Conservation (phyloP, 139 green algal genomes). For the Closterium sp. region DNA sequence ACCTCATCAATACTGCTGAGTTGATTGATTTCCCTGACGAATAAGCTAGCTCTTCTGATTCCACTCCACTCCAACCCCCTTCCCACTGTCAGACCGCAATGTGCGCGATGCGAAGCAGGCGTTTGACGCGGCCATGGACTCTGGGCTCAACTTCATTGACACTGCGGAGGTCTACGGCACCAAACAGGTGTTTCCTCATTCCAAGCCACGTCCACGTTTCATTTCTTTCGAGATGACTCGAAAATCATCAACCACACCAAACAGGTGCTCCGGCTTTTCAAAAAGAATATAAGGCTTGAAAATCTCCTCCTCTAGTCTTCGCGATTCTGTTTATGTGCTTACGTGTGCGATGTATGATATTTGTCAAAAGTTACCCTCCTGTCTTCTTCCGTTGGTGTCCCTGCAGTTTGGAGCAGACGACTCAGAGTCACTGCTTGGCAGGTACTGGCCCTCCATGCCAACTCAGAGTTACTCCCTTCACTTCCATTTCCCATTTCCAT, state of each 20-base stretch:
- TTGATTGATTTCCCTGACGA: too few species aligned
- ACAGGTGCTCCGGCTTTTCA: too few species aligned
- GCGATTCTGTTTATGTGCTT: too few species aligned
- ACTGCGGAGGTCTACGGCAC: conserved; percentile 41
- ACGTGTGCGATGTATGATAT: too few species aligned
- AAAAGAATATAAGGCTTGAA: too few species aligned
- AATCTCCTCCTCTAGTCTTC: too few species aligned
- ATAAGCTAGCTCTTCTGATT: too few species aligned
- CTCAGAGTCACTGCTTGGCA: conserved; percentile 47
- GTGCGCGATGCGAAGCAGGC: conserved; percentile 34
- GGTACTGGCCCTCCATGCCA: not conserved
- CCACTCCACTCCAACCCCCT: too few species aligned
- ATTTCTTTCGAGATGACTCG: too few species aligned
- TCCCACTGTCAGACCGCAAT: conserved; percentile 20
- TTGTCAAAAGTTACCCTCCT: too few species aligned
- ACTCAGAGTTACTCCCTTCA: not conserved
- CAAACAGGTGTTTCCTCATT: conserved; percentile 7
- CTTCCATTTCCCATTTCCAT: not conserved
- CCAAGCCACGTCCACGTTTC: not conserved
- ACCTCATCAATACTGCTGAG: too few species aligned
- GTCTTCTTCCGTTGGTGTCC: not conserved
- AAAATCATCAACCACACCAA: conserved; percentile 20
- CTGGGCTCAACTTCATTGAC: conserved; percentile 43
- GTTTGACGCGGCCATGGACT: conserved; percentile 25
- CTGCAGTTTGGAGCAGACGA: conserved; percentile 42